Base-by-base conservation (phyloP, 2,329 filamentous ascomycete species). In the Botryotinia convoluta region DNA sequence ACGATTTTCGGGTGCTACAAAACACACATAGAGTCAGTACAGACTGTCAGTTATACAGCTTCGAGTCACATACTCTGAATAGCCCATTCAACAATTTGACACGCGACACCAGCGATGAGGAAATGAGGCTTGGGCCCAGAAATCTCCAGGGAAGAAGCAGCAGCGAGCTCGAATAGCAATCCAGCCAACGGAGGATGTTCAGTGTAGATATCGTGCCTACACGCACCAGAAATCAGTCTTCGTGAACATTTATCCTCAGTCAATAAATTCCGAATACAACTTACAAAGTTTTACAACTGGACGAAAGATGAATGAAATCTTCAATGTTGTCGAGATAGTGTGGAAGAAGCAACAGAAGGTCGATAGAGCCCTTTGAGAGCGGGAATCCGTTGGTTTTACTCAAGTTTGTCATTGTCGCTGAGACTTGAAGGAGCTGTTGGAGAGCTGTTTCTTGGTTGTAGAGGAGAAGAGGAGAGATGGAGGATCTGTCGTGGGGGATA, bases 391-490 rank as follows among this genome's bases (percentile, higher is more conserved):
- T n/a, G 4, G 48, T 4, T 51, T 14, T 51, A 51, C 10, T n/a
- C 26, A 51, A n/a, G 22, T n/a, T 0, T 51, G 4, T 14, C 48
- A 51, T 51, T n/a, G 12, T 51, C n/a, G 4, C 10, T n/a, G 48
- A n/a, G 48, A n/a, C 48, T n/a, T 1, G 4, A 14, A 0, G 26
- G 4, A 0, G 48, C 2, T 51, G 0, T 51, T 51, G 48, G 10
- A 51, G 26, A n/a, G 4, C 0, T n/a, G 4, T 51, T 51, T 2
- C 0, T n/a, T 51, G 1, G 10, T 51, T n/a, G 48, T 51, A n/a
- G 26, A 51, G 22, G 4, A n/a, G 0, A 1, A 51, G 1, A 51
- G 22, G 2, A 3, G 0, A 51, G 48, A 51, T n/a, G 0, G 22
- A 7, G 22, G 0, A 51, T 3, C 4, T 51, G 26, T 1, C 0